Evolutionary conservation across 2,329 filamentous ascomycete genomes (phyloP), one percentile per base, ranked within the genome.

Genomic region (Fusarium sp.): DNA sequence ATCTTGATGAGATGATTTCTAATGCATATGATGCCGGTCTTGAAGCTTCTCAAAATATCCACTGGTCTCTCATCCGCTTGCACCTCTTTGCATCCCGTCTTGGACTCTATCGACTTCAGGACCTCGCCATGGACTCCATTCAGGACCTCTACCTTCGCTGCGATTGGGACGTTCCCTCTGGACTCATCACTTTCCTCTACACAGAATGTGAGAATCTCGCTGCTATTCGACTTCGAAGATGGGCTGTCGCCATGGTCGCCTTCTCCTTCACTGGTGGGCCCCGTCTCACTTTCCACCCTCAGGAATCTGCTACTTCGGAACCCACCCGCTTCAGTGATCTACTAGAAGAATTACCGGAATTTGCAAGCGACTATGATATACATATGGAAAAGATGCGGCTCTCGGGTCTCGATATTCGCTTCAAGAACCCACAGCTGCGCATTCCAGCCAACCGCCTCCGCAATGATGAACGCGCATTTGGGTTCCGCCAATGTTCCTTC

Each of bases 361-460:
- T 90, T 58, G 79, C 79, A 58, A 81, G 81, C 63, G 88, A 90
- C 77, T 90, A 89, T 79, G 79, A 81, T 42, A 82, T 82, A 51
- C 89, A 90, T 78, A 80, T 88, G 52, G 80, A 81, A 75, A 89
- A 89, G 80, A 88, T 90, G 84, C 80, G 80, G 47, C 81, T 81
- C 66, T 87, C 85, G 67, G 82, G 85, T 31, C 84, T 89, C 59
- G 85, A 90, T 72, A 81, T 87, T 42, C 83, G 86, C 74, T 84
- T 88, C 81, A 90, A 90, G 84, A 90, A 90, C 81, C 89, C 89
- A 20, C 88, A 90, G 80, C 85, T 90, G 28, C 84, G 89, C 70
- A 85, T 90, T 59, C 86, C 87, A 20, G 86, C 85, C 72, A 90
- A 90, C 82, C 82, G 83, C 63, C 82, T 90, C 28, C 83, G 85